A percentile compares a stretch with the other conserved stretches of the same genome.
Evolutionary conservation across 2,329 filamentous ascomycete species (phyloP).

Genomic region (Aspergillus niger): DNA sequence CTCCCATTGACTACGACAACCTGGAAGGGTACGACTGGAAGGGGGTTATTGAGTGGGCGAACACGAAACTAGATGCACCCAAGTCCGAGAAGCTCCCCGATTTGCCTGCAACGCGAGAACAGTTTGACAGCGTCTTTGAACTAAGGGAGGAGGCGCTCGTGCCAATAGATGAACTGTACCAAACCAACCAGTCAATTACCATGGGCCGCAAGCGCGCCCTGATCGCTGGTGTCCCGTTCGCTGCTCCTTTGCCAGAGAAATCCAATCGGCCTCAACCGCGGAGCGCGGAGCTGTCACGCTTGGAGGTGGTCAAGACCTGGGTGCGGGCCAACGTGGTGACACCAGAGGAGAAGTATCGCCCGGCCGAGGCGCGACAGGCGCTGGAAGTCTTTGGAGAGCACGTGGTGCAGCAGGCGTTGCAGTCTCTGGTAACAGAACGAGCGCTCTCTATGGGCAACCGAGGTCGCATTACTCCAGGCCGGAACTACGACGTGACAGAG

Average conservation of each 20-base stretch:
- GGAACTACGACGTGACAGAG: slow-evolving; percentile 49
- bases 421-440: slow-evolving; percentile 43
- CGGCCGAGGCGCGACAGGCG: slow-evolving; percentile 38
- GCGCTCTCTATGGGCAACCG: slow-evolving; percentile 43
- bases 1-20: slow-evolving; percentile 47
- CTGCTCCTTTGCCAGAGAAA: slow-evolving; percentile 26
- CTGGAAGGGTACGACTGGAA: slow-evolving; percentile 50
- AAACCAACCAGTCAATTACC: slow-evolving; percentile 33
- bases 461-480: slow-evolving; percentile 43
- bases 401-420: slow-evolving; percentile 43
- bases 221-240: slow-evolving; percentile 40
- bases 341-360: slow-evolving; percentile 43
- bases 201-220: slow-evolving; percentile 38
- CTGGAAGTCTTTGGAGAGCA: slow-evolving; percentile 35
- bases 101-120: slow-evolving; percentile 46
- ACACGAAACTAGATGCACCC: slow-evolving; percentile 43
- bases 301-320: slow-evolving; percentile 50
- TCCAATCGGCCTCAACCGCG: slow-evolving; percentile 9
- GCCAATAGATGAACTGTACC: slow-evolving; percentile 40
- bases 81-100: slow-evolving; percentile 39
- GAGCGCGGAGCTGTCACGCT: slow-evolving; percentile 26
- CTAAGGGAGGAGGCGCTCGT: slow-evolving; percentile 38
- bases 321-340: slow-evolving; percentile 51
- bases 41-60: slow-evolving; percentile 50
- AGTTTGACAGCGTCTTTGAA: slow-evolving; percentile 47